A percentile compares a stretch with the other conserved stretches of the same genome.
phyloP scores from a whole-genome alignment of 2,329 filamentous ascomycete genomes.

The Fusarium falciforme region DNA sequence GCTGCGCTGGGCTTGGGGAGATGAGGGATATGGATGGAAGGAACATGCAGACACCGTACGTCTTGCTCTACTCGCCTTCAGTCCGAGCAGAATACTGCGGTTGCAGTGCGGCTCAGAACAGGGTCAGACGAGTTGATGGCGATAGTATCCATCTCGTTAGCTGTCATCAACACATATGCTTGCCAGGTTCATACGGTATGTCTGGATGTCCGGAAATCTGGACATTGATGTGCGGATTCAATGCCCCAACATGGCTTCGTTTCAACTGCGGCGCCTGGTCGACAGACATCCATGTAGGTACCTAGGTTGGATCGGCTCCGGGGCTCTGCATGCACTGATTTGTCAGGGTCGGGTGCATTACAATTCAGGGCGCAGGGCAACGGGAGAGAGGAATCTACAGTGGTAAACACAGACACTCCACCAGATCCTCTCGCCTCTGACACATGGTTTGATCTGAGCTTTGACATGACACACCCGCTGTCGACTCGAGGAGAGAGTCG shows the following conservation, averaged over 20 bases:
- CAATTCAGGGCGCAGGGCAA: slow-evolving; percentile 2
- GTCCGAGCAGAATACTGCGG: slow-evolving; percentile 8
- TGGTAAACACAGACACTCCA: slow-evolving; percentile 2
- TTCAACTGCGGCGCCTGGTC: slow-evolving; percentile 21
- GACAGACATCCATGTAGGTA: slow-evolving; percentile 16
- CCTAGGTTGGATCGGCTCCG: slow-evolving; percentile 37
- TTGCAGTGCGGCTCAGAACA: neutral
- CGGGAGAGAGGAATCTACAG: neutral
- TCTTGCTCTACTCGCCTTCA: slow-evolving; percentile 15
- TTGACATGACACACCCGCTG: slow-evolving; percentile 3
- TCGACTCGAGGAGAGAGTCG: neutral
- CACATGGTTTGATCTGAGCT: neutral
- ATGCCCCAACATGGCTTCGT: slow-evolving; percentile 23
- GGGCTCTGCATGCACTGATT: slow-evolving; percentile 39
- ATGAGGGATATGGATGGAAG: slow-evolving; percentile 22
- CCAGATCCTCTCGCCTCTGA: slow-evolving; percentile 5
- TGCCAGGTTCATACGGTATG: neutral
- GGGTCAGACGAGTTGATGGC: neutral
- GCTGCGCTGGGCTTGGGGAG: neutral
- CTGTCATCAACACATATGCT: neutral
- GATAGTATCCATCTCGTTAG: neutral
- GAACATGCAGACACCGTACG: slow-evolving; percentile 23
- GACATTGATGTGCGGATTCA: slow-evolving; percentile 25
- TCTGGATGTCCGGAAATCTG: slow-evolving; percentile 11
- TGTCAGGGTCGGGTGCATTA: slow-evolving; percentile 21